Conservation (phyloP, 495 filamentous ascomycete species). For the Wilcoxina mikolae region DNA sequence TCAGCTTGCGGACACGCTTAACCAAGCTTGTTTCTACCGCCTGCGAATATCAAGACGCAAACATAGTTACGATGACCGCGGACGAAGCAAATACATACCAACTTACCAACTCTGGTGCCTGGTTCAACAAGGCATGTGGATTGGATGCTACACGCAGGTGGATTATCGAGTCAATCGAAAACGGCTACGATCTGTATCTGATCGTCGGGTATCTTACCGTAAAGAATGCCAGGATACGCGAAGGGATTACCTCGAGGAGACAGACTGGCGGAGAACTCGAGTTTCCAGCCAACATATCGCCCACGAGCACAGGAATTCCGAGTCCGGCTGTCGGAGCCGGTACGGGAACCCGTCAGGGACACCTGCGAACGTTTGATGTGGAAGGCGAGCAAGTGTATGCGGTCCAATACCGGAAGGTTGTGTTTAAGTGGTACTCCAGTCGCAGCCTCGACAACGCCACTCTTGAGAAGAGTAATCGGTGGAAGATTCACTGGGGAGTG, state of each 20-base stretch:
- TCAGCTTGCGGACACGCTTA: constrained; percentile 5
- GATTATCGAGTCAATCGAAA: constrained; percentile 7
- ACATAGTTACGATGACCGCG: background rate
- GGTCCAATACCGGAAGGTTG: constrained; percentile 13
- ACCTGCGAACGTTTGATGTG: constrained; percentile 1
- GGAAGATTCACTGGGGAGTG: constrained; percentile 12
- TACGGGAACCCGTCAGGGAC: background rate
- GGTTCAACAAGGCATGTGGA: constrained; percentile 10
- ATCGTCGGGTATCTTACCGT: constrained; percentile 12
- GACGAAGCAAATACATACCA: constrained; percentile 9
- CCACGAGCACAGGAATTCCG: no score
- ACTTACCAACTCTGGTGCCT: constrained; percentile 8
- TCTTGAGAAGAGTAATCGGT: constrained; percentile 13
- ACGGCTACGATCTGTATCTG: constrained; percentile 1
- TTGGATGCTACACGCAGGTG: constrained; percentile 9
- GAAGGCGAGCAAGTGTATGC: constrained; percentile 16
- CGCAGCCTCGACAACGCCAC: constrained; percentile 6
- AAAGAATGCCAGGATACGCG: background rate
- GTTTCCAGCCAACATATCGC: background rate
- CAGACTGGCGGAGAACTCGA: background rate
- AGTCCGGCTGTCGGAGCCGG: no score
- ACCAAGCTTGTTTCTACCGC: constrained; percentile 1
- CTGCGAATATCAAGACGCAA: no score
- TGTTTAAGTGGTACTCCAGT: constrained; percentile 8
- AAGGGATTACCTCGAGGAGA: background rate